Base-by-base conservation (phyloP, 257 asterid genomes). In the Solanum ossicruentum region DNA sequence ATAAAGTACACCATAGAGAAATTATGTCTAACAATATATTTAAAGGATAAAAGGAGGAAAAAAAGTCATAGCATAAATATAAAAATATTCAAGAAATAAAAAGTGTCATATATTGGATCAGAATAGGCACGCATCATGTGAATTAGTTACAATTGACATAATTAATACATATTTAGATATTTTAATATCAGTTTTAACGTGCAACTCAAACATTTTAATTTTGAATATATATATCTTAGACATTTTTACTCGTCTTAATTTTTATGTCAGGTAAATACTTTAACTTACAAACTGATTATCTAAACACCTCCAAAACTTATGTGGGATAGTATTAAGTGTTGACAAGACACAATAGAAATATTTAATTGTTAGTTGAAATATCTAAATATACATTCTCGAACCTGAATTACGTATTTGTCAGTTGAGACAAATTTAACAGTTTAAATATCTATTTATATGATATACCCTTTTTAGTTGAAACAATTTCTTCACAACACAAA, bases 71-170 rank as follows among this genome's bases (percentile, higher is more conserved):
- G 20, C 17, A 49, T 12, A 41, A 52, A 8, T 1, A 69, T n/a
- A 41, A 3, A 39, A 52, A 47, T 47, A 47, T 8, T 47, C 45
- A 32, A 32, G 36, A 32, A 32, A 32, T 32, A 32, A 32, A 32
- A 32, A 32, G 36, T 32, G 36, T 3, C 36, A 32, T 32, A 32
- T 32, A 32, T 32, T 32, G 36, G 69, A 36, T 36, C 41, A 28
- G n/a, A 20, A 79, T 51, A 83, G 89, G 91, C 94, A 88, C 86
- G 87, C 54, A 86, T 91, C 95, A 88, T 88, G 93, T 92, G 95
- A 91, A 83, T 55, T 60, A 67, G 56, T 90, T 47, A 87, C 20
- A 58, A 58, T 58, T 58, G 65, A 58, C n/a, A 58, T 9, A 58
- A 57, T 20, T 9, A 58, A 57, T 57, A 57, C 28, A 57, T 57